These are phyloP conservation scores for Ophiostoma ips DNA, from an alignment of 2,329 filamentous ascomycete species.

Conservation along the genomic window DNA sequence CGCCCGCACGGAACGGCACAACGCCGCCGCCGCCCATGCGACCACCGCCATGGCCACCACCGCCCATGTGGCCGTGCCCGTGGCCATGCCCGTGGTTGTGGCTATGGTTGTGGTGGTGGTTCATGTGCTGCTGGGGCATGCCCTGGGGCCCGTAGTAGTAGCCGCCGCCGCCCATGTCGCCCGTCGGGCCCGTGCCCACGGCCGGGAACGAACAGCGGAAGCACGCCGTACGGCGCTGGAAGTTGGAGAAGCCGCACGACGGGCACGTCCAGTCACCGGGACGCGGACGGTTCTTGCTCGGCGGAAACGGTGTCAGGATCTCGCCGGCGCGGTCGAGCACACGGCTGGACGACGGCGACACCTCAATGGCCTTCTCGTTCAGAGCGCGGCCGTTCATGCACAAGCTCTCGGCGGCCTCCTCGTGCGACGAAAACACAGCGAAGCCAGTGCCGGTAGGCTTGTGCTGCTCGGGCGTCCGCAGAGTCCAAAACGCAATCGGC, in stretches of 20 bases:
- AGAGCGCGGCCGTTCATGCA: constrained; percentile 98
- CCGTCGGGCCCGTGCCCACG: constrained; percentile 60
- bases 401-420: constrained; percentile 95
- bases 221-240: constrained; percentile 93
- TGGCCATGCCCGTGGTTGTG: constrained; percentile 32
- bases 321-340: constrained; percentile 92
- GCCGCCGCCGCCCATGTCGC: constrained; percentile 51
- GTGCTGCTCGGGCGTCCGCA: constrained; percentile 94
- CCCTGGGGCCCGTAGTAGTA: constrained; percentile 59
- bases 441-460: constrained; percentile 99
- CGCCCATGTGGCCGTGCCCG: constrained; percentile 51
- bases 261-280: constrained; percentile 99
- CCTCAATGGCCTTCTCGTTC: constrained; percentile 98
- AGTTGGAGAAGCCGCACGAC: constrained; percentile 97
- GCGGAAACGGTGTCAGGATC: constrained; percentile 92
- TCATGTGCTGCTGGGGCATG: constrained; percentile 65
- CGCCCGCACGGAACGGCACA: constrained; percentile 93
- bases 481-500: constrained; percentile 97
- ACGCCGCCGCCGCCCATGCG: constrained; percentile 72
- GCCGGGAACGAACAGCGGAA: constrained; percentile 99
- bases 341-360: constrained; percentile 91
- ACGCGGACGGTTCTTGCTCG: constrained; percentile 93
- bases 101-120: constrained; percentile 36
- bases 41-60: constrained; percentile 45
- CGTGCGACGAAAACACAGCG: constrained; percentile 95